Conservation (phyloP, 352 stramenopile genomes). For the Plasmopara viticola region DNA sequence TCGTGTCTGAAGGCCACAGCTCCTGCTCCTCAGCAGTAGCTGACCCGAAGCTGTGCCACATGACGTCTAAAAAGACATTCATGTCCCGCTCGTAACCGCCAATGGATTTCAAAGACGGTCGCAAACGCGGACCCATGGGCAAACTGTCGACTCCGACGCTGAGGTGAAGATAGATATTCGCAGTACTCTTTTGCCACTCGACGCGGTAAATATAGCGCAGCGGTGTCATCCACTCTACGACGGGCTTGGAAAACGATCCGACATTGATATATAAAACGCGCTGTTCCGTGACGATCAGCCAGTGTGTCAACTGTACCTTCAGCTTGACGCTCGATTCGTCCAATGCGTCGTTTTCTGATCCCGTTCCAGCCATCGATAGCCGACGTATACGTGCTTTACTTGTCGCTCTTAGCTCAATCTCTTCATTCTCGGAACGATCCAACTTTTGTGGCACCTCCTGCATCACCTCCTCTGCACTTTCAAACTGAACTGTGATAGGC, state of each 20-base stretch:
- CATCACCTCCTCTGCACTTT: constrained; percentile 69
- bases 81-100: constrained; percentile 79
- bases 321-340: constrained; percentile 37
- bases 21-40: constrained; percentile 81
- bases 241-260: constrained; percentile 57
- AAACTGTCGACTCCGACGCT: constrained; percentile 83
- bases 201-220: constrained; percentile 82
- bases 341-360: constrained; percentile 13
- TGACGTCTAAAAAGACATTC: constrained; percentile 83
- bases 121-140: constrained; percentile 64
- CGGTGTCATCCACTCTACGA: constrained; percentile 87
- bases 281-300: constrained; percentile 85
- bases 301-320: constrained; percentile 74
- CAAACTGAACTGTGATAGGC: constrained; percentile 73
- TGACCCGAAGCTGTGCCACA: constrained; percentile 83
- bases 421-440: constrained; percentile 13
- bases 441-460: constrained; percentile 17
- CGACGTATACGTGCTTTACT: constrained; percentile 22
- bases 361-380: constrained; percentile 16
- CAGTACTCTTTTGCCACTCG: constrained; percentile 52
- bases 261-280: constrained; percentile 84
- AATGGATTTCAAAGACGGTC: constrained; percentile 61
- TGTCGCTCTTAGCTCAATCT: constrained; percentile 14
- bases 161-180: constrained; percentile 64
- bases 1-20: constrained; percentile 84